Evolutionary conservation across 2,329 filamentous ascomycete genomes (phyloP), one percentile per base, ranked within the genome.

Genomic region (Mariannaea elegans): DNA sequence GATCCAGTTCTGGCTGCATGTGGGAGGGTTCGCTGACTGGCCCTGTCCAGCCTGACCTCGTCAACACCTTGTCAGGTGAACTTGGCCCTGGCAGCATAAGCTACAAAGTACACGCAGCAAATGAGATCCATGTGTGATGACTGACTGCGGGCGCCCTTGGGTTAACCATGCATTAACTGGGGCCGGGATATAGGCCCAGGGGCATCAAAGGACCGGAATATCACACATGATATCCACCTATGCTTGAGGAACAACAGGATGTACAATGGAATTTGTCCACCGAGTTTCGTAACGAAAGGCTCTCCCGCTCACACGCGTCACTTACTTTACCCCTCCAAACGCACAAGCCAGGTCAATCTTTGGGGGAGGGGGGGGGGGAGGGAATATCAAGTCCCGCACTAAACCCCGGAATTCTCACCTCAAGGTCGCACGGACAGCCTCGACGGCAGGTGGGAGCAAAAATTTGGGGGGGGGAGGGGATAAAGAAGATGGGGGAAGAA

Each of bases 21-120:
- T 55, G 42, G 51, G 51, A 60, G 48, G 62, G 66, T 65, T 63
- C 62, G 51, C 56, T 57, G 31, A 46, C 27, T 65, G 65, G 61
- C 21, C 61, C 46, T 59, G 52, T 45, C 18, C 18, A 29, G 31
- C 21, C 39, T 31, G 48, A 7, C 36, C 16, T 14, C 36, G 14
- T 14, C 24, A 27, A 27, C 36, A 9, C 38, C 34, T 38, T 56
- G 44, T 41, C 39, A 59, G 55, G 46, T 49, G 46, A 49, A 49
- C 46, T 7, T n/a, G 47, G 32, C 53, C 46, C 54, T 56, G 54
- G 46, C 53, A 49, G 50, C 19, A 45, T 36, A n/a, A n/a, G n/a
- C 12, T 38, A 38, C 34, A 38, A n/a, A 38, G 34, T 38, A 16
- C 3, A 31, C 4, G 3, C 6, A 38, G 14, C n/a, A 38, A 8